phyloP scores from a whole-genome alignment of 2,329 filamentous ascomycete species.

The Ceratocystis colombiana region DNA sequence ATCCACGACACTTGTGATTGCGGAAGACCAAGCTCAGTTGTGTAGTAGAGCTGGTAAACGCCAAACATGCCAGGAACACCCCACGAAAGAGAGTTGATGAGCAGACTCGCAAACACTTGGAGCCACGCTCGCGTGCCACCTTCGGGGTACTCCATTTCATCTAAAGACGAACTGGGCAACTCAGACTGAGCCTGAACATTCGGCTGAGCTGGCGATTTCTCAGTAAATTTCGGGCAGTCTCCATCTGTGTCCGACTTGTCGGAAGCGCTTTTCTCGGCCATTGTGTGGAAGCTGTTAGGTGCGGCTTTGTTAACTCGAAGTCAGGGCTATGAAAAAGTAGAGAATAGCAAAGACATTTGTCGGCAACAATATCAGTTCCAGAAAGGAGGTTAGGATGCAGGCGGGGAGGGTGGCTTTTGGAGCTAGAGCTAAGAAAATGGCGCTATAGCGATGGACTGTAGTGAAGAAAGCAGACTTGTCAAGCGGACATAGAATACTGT shows the following conservation, averaged over 20 bases:
- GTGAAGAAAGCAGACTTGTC: background rate
- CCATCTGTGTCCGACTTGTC: slow-evolving; percentile 18
- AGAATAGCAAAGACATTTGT: background rate
- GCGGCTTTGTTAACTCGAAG: background rate
- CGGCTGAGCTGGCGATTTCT: slow-evolving; percentile 14
- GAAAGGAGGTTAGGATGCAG: background rate
- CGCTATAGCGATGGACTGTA: background rate
- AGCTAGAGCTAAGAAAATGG: background rate
- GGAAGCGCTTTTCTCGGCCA: background rate
- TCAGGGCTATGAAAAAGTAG: background rate
- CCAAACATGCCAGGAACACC: slow-evolving; percentile 43
- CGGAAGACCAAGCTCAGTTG: slow-evolving; percentile 32
- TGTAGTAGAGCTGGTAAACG: slow-evolving; percentile 45
- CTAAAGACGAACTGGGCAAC: background rate
- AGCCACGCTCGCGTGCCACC: slow-evolving; percentile 42
- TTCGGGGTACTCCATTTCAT: slow-evolving; percentile 32
- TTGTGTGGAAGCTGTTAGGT: background rate
- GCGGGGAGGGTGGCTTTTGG: background rate
- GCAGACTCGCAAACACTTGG: slow-evolving; percentile 40
- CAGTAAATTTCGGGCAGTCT: slow-evolving; percentile 19
- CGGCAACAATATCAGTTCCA: background rate
- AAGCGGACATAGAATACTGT: background rate
- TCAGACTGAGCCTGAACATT: slow-evolving; percentile 9
- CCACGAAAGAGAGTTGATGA: slow-evolving; percentile 43
- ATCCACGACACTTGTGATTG: slow-evolving; percentile 38